These are phyloP conservation scores for Podochytrium sp. DNA, from an alignment of 192 early-diverging fungal species.

Conservation along the genomic window DNA sequence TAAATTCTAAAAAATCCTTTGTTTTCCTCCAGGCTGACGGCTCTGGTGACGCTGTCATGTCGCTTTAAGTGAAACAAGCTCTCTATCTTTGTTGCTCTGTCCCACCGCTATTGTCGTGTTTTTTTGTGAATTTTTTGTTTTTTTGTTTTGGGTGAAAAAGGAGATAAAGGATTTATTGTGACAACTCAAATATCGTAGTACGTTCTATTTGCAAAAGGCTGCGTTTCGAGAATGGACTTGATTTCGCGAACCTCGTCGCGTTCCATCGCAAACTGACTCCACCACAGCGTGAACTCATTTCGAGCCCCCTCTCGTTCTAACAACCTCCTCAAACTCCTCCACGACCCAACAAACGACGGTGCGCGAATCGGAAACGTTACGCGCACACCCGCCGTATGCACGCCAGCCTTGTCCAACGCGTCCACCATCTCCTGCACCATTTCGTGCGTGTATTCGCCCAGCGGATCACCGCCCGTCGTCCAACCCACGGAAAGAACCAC, in stretches of 20 bases:
- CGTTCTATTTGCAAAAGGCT: not conserved
- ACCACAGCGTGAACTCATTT: slow-evolving; percentile 4
- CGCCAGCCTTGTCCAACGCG: not conserved
- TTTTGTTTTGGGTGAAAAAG: not conserved
- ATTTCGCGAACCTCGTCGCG: not conserved
- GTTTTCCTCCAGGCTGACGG: not conserved
- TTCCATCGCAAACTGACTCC: not conserved
- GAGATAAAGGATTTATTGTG: not conserved
- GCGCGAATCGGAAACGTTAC: slow-evolving; percentile 3
- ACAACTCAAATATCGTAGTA: not conserved
- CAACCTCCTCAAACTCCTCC: not conserved
- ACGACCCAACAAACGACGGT: not conserved
- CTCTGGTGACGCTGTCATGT: not conserved
- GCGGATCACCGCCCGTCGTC: slow-evolving; percentile 3
- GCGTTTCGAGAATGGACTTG: not conserved
- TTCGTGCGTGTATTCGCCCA: not conserved
- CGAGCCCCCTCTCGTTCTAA: not conserved
- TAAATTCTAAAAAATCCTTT: no score
- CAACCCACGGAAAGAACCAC: slow-evolving; percentile 9
- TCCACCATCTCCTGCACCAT: not conserved
- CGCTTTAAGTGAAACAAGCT: not conserved
- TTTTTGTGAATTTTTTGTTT: not conserved
- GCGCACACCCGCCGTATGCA: not conserved
- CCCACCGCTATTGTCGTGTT: not conserved
- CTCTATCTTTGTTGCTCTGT: not conserved